phyloP scores from a whole-genome alignment of 176 grass and related monocot genomes.

The Carex myosuroides region DNA sequence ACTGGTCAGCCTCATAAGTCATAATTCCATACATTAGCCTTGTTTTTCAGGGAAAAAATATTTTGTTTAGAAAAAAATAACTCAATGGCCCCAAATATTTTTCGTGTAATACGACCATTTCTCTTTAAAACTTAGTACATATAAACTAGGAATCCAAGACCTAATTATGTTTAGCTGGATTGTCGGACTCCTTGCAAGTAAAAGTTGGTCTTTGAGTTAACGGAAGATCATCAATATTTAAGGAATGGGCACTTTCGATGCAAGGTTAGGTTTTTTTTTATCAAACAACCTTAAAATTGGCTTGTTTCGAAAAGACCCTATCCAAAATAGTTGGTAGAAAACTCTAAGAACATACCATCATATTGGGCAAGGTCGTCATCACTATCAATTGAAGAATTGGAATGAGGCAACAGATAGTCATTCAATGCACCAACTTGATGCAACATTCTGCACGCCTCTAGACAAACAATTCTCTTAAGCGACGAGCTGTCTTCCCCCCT shows the following conservation, averaged over 20 bases:
- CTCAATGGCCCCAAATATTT: not conserved
- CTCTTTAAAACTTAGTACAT: not conserved
- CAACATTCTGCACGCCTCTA: constrained; percentile 54
- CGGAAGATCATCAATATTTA: not conserved
- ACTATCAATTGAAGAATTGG: constrained; percentile 34
- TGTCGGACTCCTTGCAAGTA: not conserved
- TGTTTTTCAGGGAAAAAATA: not conserved
- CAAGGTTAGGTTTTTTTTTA: not conserved
- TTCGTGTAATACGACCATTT: not conserved
- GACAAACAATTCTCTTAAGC: constrained; percentile 59
- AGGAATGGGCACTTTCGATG: not conserved
- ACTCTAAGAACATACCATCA: constrained; percentile 27
- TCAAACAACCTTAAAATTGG: not conserved
- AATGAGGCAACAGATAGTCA: constrained; percentile 50
- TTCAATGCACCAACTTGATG: constrained; percentile 56
- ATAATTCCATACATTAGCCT: not conserved
- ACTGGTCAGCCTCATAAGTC: not conserved
- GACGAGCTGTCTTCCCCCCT: constrained; percentile 20
- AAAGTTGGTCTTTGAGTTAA: not conserved
- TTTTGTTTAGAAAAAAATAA: not conserved
- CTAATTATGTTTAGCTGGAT: not conserved
- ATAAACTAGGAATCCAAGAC: not conserved
- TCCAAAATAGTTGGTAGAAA: not conserved
- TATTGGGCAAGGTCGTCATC: constrained; percentile 24
- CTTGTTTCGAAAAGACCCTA: not conserved